Evolutionary conservation across 2,329 filamentous ascomycete species (phyloP), one percentile per base, ranked within the genome.

Genomic region (Claviceps maximensis): DNA sequence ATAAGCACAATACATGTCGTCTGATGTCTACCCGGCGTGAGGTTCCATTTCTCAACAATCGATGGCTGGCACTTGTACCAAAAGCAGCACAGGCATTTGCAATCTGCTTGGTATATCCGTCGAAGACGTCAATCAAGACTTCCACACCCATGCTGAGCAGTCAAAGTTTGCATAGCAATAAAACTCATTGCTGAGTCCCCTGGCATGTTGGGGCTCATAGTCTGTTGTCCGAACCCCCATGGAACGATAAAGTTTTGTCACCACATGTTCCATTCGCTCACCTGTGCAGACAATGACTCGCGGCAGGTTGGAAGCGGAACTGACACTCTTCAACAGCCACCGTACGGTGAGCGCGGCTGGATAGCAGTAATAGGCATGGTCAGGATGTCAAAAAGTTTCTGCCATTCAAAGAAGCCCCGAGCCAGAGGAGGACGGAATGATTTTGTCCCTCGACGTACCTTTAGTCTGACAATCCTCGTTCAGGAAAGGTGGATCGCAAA

Each of bases 391-490:
- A 23, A 17, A 17, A 23, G 6, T 33, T 27, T n/a, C n/a, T 48
- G n/a, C 15, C n/a, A 4, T 42, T 23, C 13, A 23, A 12, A 50
- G 6, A 44, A 23, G 19, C 2, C 15, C 33, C 10, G 8, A 25
- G 36, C 17, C 10, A 33, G 21, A 15, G 13, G 12, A 45, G 44
- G 31, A 25, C 27, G 21, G 31, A 42, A 21, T 15, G 10, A n/a
- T n/a, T 23, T 12, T 23, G 50, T 49, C 46, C n/a, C 25, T 25
- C 25, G 41, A 69, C 59, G 60, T 45, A 85, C 83, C 73, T 72
- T 89, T 89, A 0, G 85, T 88, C 65, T 91, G 86, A 64, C 87
- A 91, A 62, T 91, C 86, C 56, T 86, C 78, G 64, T 80, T 88
- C 38, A 91, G 72, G 64, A 91, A 91, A 0, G 87, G 87, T 9